These are phyloP conservation scores for Hypholoma sublateritium DNA, from an alignment of 768 basidiomycete species.

Conservation along the genomic window DNA sequence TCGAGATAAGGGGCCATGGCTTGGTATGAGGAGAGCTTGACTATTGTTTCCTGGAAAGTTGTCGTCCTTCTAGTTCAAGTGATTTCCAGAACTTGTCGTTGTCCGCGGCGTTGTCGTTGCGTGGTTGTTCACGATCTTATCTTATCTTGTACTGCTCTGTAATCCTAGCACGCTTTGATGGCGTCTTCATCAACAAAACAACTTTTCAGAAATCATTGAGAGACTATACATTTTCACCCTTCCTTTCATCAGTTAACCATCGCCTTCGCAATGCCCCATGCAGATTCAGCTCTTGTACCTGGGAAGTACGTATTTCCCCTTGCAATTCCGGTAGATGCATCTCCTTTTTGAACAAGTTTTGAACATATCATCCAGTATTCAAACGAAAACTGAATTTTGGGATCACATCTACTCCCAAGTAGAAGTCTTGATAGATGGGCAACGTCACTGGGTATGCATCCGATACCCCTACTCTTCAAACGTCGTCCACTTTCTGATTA, in stretches of 20 bases:
- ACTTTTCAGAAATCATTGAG: too few relatives aligned
- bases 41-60: neutral
- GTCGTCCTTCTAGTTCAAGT: neutral
- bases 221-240: too few relatives aligned
- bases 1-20: slow-evolving; percentile 77
- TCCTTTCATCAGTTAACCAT: neutral
- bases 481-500: neutral
- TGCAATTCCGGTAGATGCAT: neutral
- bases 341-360: neutral
- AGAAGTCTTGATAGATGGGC: slow-evolving; percentile 56
- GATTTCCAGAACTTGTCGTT: too few relatives aligned
- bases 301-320: slow-evolving; percentile 30
- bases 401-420: slow-evolving; percentile 68
- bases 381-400: slow-evolving; percentile 81
- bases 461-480: neutral
- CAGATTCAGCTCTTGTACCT: slow-evolving; percentile 78
- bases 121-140: slow-evolving; percentile 17
- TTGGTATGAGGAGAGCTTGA: slow-evolving; percentile 6
- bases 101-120: neutral
- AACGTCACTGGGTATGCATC: slow-evolving; percentile 72
- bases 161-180: neutral
- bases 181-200: too few relatives aligned
- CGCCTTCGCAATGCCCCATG: slow-evolving; percentile 68
- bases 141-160: slow-evolving; percentile 23
- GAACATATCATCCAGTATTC: slow-evolving; percentile 41